These are phyloP conservation scores for Boletus sp. DNA, from an alignment of 768 basidiomycete genomes.

Conservation along the genomic window DNA sequence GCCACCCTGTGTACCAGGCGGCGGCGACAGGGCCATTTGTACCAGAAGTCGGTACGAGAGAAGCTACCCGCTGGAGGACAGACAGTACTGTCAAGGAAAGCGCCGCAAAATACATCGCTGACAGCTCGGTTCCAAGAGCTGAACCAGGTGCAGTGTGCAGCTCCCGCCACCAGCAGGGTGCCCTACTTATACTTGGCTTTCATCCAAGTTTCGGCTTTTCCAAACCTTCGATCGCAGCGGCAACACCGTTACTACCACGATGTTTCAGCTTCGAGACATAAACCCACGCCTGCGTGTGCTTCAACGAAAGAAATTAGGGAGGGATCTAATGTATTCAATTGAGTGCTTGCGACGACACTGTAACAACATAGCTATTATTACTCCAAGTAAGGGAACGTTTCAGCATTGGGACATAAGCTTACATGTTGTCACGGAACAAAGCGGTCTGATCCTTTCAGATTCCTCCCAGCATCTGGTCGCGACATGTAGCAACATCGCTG, in stretches of 20 bases:
- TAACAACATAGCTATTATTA: background rate
- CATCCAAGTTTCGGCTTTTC: constrained; percentile 14
- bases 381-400: background rate
- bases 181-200: constrained; percentile 6
- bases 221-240: constrained; percentile 65
- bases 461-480: background rate
- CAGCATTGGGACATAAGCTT: background rate
- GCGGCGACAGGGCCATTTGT: constrained; percentile 35
- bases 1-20: constrained; percentile 70
- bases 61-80: background rate
- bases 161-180: background rate
- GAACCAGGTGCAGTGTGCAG: background rate
- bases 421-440: too few species aligned
- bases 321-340: background rate
- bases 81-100: constrained; percentile 7
- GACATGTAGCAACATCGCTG: constrained; percentile 47
- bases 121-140: background rate
- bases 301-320: background rate
- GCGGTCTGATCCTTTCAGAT: background rate
- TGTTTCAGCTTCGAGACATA: background rate
- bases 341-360: background rate
- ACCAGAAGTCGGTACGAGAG: background rate
- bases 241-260: constrained; percentile 41
- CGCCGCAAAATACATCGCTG: background rate
- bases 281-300: constrained; percentile 35